phyloP scores from a whole-genome alignment of 805 yeast species.

The Myxozyma sirexii region DNA sequence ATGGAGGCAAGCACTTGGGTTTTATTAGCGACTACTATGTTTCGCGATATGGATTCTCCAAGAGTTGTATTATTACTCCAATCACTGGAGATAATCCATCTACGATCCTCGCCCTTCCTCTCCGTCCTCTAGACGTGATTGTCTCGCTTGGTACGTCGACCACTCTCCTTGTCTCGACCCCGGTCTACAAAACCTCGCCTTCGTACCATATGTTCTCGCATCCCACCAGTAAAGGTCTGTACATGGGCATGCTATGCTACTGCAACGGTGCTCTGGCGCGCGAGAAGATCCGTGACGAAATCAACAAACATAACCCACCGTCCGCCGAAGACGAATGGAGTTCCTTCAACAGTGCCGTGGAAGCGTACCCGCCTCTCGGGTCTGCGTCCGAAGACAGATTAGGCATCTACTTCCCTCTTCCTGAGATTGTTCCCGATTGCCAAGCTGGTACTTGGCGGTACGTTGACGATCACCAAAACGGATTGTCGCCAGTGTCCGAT shows the following conservation, averaged over 20 bases:
- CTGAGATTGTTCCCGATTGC: conserved; percentile 89
- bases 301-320: conserved; percentile 52
- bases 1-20: conserved; percentile 55
- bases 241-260: conserved; percentile 95
- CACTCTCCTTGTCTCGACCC: conserved; percentile 79
- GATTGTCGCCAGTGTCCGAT: conserved; percentile 30
- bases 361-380: conserved; percentile 23
- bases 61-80: conserved; percentile 61
- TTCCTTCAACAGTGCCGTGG: conserved; percentile 37
- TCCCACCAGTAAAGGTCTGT: conserved; percentile 73
- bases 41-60: conserved; percentile 62
- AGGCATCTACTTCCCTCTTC: conserved; percentile 83
- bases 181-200: conserved; percentile 73
- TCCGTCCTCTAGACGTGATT: conserved; percentile 72
- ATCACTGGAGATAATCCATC: conserved; percentile 93
- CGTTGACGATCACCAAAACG: conserved; percentile 38
- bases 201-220: conserved; percentile 85
- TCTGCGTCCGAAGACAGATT: conserved; percentile 44
- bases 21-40: conserved; percentile 61
- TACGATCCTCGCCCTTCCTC: conserved; percentile 79
- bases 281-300: conserved; percentile 66
- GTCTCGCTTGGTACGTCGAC: conserved; percentile 92
- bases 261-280: conserved; percentile 89
- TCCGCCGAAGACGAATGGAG: conserved; percentile 39
- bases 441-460: conserved; percentile 63